Conservation (phyloP, 2,329 filamentous ascomycete species). For the Colletotrichum liaoningense region DNA sequence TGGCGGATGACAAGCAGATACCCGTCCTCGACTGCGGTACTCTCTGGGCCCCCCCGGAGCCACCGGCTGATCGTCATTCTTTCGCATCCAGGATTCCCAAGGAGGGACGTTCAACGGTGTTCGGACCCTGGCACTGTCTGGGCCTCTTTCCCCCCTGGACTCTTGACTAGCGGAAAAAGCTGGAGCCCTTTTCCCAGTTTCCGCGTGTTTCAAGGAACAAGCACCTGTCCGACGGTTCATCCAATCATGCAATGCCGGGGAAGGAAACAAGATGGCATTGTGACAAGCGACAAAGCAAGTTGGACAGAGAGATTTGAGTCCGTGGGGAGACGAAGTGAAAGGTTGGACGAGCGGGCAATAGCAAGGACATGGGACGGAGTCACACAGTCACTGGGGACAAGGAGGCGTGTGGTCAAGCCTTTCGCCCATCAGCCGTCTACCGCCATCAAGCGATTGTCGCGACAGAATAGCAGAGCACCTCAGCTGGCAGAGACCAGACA, state of each 20-base stretch:
- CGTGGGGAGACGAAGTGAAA: conserved; percentile 16
- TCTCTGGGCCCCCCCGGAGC: background rate
- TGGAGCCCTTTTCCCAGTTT: conserved; percentile 30
- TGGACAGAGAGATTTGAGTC: conserved; percentile 10
- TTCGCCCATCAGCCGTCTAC: background rate
- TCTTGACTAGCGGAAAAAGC: background rate
- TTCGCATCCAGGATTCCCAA: conserved; percentile 25
- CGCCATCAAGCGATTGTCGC: conserved; percentile 9
- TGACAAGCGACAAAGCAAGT: conserved; percentile 5
- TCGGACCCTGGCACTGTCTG: conserved; percentile 15
- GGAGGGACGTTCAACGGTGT: conserved; percentile 21
- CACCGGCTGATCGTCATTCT: conserved; percentile 32
- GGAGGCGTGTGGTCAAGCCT: background rate
- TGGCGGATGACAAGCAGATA: conserved; percentile 9
- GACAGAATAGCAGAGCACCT: background rate
- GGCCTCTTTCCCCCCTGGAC: background rate
- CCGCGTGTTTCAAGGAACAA: conserved; percentile 31
- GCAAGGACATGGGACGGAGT: conserved; percentile 4
- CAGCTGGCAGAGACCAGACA: background rate
- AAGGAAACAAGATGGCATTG: conserved; percentile 16
- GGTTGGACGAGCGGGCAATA: background rate
- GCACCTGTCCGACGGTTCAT: conserved; percentile 5
- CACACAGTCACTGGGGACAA: background rate
- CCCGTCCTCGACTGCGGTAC: background rate
- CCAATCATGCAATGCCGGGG: conserved; percentile 11